Conservation (phyloP, 768 basidiomycete genomes). For the Psilocybe azurescens region DNA sequence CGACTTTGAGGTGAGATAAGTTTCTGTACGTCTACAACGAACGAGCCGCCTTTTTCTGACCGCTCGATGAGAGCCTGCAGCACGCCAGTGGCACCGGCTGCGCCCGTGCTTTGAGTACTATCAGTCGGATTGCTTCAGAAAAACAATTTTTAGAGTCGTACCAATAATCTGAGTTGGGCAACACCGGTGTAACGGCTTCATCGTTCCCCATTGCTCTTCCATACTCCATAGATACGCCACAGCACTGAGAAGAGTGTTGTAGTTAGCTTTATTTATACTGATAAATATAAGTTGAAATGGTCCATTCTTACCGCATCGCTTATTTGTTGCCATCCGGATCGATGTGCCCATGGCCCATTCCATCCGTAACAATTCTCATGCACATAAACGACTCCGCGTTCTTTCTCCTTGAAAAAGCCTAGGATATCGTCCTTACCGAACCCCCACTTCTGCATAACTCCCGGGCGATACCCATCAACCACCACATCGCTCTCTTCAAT, state of each 20-base stretch:
- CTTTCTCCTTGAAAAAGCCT: slow-evolving; percentile 25
- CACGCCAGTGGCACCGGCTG: slow-evolving; percentile 23
- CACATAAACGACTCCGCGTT: slow-evolving; percentile 28
- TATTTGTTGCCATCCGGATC: slow-evolving; percentile 30
- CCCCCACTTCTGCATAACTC: slow-evolving; percentile 32
- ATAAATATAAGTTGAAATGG: not conserved
- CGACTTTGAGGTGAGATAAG: not conserved
- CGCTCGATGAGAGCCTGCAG: slow-evolving; percentile 24
- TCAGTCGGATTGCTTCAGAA: too few species aligned
- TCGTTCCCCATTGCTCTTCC: slow-evolving; percentile 26
- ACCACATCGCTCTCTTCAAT: slow-evolving; percentile 33
- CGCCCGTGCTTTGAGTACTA: slow-evolving; percentile 20
- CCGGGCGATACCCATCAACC: slow-evolving; percentile 35
- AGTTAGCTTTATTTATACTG: not conserved
- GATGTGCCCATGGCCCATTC: slow-evolving; percentile 29
- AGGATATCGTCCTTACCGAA: slow-evolving; percentile 35
- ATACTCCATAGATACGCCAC: slow-evolving; percentile 25
- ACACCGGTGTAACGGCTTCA: slow-evolving; percentile 27
- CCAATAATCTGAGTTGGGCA: slow-evolving; percentile 28
- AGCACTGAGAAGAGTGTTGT: slow-evolving; percentile 12
- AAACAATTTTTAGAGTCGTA: not conserved
- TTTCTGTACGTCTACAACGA: slow-evolving; percentile 22
- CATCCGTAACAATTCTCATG: slow-evolving; percentile 35
- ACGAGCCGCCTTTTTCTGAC: slow-evolving; percentile 27
- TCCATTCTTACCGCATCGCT: slow-evolving; percentile 25